Evolutionary conservation across 495 filamentous ascomycete species (phyloP), one percentile per base, ranked within the genome.

Genomic region (Penicillium canescens): DNA sequence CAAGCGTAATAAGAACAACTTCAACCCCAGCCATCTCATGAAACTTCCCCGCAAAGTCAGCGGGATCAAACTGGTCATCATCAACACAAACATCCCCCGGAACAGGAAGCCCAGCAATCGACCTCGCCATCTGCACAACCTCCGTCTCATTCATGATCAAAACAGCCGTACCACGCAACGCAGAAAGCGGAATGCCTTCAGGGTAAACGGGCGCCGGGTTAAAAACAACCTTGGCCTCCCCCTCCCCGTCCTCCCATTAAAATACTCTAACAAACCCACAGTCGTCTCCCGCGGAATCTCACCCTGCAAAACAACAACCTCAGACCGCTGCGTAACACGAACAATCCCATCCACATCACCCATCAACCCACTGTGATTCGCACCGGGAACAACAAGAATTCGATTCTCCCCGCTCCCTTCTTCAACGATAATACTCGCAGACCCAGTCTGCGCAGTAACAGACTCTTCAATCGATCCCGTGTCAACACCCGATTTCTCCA

Each of bases 111-210:
- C 57, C 57, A 28, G 52, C 49, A 48, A 66, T 63, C 2, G 52
- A 61, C 12, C 55, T 40, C 18, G 75, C 28, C 78, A 94, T 70
- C 20, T 89, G 78, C 3, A 82, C 77, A 3, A 90, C 88, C 69
- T 96, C 91, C 0, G 85, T 89, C 72, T 96, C 90, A 61, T 96
- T 95, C 50, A 95, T 77, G 28, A 96, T 79, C 11, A 95, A 66
- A 46, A 92, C 88, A 1, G 78, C 78, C 5, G 94, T 72, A 10
- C 78, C 77, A 2, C 53, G 42, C 60, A 86, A 86, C 20, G 74
- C 81, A 0, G 84, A 83, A 4, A 94, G 58, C 10, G 60, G 40
- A 18, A 66, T 52, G 0, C 63, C 63, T 35, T 65, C 60, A 6
- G 62, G 59, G 24, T 82, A 76, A 1, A 91, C 91, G 7, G 87